These are phyloP conservation scores for Trichoderma koningii DNA, from an alignment of 2,329 filamentous ascomycete genomes.

Conservation along the genomic window DNA sequence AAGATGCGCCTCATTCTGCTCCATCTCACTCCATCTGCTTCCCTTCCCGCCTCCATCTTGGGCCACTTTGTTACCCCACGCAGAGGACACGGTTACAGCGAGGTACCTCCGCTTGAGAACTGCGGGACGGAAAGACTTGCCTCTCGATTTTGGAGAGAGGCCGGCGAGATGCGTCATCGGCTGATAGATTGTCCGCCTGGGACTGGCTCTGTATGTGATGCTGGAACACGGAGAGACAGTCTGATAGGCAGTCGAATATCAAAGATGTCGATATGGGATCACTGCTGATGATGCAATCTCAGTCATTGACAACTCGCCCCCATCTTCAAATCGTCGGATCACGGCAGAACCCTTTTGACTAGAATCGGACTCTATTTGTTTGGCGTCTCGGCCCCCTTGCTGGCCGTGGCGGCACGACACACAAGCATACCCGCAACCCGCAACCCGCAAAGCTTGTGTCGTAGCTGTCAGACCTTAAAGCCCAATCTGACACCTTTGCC, in stretches of 20 bases:
- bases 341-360: not conserved
- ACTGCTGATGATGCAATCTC: not conserved
- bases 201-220: not conserved
- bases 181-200: conserved; percentile 2
- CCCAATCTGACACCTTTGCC: conserved; percentile 4
- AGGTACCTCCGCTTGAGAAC: not conserved
- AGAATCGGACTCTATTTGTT: not conserved
- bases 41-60: no score
- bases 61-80: not conserved
- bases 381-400: not conserved
- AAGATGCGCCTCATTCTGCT: not conserved
- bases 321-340: not conserved
- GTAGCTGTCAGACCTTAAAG: conserved; percentile 4
- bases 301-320: not conserved
- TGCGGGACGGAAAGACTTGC: conserved; percentile 25
- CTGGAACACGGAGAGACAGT: no score
- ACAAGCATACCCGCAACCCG: not conserved
- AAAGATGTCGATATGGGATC: not conserved
- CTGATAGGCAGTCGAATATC: no score
- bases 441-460: conserved; percentile 21
- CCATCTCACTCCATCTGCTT: not conserved
- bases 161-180: conserved; percentile 9
- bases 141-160: not conserved
- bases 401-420: conserved; percentile 8
- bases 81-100: not conserved